Evolutionary conservation across 495 filamentous ascomycete species (phyloP).

Genomic region (Podospora pseudopauciseta): DNA sequence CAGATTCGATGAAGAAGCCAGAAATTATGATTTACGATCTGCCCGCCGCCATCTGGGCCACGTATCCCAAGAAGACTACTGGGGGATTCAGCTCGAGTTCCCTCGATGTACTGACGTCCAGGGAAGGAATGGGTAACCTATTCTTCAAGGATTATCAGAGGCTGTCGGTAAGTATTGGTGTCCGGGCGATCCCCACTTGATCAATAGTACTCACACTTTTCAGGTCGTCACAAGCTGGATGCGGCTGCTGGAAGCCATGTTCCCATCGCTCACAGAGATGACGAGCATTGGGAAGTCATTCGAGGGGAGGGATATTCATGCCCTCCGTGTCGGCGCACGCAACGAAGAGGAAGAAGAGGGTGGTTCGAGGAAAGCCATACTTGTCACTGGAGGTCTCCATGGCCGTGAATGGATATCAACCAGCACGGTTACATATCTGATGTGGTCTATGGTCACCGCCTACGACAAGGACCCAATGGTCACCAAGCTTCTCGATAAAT

Average conservation of each 20-base stretch:
- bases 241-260: conserved; percentile 82
- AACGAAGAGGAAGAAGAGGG: conserved; percentile 38
- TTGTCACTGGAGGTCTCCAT: conserved; percentile 81
- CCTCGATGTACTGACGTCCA: conserved; percentile 25
- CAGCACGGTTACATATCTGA: conserved; percentile 84
- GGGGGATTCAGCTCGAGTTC: conserved; percentile 11
- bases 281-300: conserved; percentile 75
- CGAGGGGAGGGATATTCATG: conserved; percentile 82
- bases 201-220: neutral
- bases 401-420: conserved; percentile 96
- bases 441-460: conserved; percentile 81
- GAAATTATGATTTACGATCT: conserved; percentile 83
- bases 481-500: conserved; percentile 71
- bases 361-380: conserved; percentile 62
- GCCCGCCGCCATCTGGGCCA: conserved; percentile 68
- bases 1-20: conserved; percentile 61
- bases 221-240: conserved; percentile 68
- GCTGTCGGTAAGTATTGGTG: conserved; percentile 58
- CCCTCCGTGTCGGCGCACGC: conserved; percentile 70
- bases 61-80: conserved; percentile 57
- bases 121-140: conserved; percentile 53
- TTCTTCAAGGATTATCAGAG: conserved; percentile 91
- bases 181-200: neutral
- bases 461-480: conserved; percentile 66
- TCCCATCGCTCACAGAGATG: conserved; percentile 69